Evolutionary conservation across 176 grass and related monocot genomes (phyloP).

Genomic region (Oryza nivara): DNA sequence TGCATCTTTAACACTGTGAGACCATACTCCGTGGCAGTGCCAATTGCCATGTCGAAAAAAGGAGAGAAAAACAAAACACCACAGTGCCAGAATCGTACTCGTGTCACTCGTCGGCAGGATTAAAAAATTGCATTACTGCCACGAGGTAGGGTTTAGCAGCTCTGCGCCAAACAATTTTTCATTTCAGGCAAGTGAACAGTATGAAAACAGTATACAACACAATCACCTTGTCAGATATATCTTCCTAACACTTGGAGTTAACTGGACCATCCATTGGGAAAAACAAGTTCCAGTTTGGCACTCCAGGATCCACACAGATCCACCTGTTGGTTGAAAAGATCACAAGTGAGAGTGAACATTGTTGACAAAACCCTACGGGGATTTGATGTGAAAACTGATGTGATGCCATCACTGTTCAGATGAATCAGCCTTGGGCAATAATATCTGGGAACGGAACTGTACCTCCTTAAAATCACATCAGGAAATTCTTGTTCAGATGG

Average conservation of each 20-base stretch:
- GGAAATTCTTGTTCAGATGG: background rate
- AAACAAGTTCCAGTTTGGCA: conserved; percentile 2
- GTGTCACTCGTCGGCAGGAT: background rate
- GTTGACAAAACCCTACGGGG: background rate
- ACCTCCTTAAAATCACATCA: background rate
- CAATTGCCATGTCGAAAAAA: background rate
- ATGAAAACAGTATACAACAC: background rate
- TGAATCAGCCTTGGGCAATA: conserved; percentile 12
- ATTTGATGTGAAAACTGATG: conserved; percentile 14
- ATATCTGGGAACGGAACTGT: background rate
- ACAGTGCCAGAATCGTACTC: background rate
- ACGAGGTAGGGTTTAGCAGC: background rate
- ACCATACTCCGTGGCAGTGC: background rate
- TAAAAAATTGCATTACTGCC: background rate
- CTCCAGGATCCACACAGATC: background rate
- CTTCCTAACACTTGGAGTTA: conserved; percentile 13
- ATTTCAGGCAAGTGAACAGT: conserved; percentile 4
- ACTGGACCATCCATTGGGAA: background rate
- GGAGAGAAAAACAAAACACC: background rate
- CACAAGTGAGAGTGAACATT: background rate
- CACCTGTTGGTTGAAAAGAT: background rate
- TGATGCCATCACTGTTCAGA: conserved; percentile 11
- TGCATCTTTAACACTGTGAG: background rate
- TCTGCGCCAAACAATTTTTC: background rate
- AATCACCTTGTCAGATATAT: background rate